phyloP scores from a whole-genome alignment of 495 filamentous ascomycete species.

The Aspergillus coremiiformis region DNA sequence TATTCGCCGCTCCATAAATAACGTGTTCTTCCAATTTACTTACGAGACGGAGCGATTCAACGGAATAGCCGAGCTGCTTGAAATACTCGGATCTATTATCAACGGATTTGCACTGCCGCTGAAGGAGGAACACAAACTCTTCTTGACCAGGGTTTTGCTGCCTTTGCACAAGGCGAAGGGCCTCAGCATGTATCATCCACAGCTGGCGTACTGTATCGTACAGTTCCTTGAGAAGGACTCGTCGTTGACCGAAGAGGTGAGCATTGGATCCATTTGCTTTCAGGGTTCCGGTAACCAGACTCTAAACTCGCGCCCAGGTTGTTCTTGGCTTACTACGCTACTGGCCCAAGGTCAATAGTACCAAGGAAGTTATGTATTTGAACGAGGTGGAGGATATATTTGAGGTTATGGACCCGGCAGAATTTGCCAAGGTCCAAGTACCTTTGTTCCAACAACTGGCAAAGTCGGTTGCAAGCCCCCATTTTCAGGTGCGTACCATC shows the following conservation, averaged over 20 bases:
- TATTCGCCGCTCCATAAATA: constrained; percentile 97
- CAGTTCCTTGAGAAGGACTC: constrained; percentile 99
- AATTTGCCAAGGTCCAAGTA: constrained; percentile 98
- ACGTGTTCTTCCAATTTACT: constrained; percentile 99
- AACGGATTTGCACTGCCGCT: constrained; percentile 96
- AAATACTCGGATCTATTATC: constrained; percentile 98
- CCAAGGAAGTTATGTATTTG: constrained; percentile 99
- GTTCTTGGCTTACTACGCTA: constrained; percentile 91
- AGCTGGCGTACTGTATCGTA: constrained; percentile 97
- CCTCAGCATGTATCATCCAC: constrained; percentile 99
- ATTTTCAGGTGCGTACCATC: constrained; percentile 69
- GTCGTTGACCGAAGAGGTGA: constrained; percentile 89
- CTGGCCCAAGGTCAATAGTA: constrained; percentile 99
- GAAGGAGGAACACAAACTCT: constrained; percentile 98
- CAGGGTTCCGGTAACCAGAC: neutral
- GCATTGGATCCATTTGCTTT: constrained; percentile 2
- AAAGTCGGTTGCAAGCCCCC: constrained; percentile 95
- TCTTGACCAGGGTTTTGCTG: constrained; percentile 86
- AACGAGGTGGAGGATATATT: constrained; percentile 99
- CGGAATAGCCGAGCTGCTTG: constrained; percentile 91
- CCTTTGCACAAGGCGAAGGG: constrained; percentile 98
- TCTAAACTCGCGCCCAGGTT: constrained; percentile 48
- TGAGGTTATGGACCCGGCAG: constrained; percentile 98
- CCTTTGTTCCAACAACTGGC: constrained; percentile 94
- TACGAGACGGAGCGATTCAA: constrained; percentile 99